Evolutionary conservation across 495 filamentous ascomycete species (phyloP).

Genomic region (Penicillium coffeae): DNA sequence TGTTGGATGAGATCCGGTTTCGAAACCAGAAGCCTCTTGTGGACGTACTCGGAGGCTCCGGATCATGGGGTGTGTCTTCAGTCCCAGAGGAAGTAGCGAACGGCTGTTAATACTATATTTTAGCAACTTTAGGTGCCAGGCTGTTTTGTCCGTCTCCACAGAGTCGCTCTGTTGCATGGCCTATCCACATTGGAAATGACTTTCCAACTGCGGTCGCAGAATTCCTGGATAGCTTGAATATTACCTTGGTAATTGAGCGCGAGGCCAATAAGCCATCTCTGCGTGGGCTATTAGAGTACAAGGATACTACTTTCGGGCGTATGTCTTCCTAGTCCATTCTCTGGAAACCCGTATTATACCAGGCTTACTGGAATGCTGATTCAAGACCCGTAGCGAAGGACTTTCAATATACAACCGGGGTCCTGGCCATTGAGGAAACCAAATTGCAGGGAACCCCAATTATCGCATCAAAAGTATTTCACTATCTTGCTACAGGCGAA

Average conservation of each 20-base stretch:
- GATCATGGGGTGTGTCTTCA: conserved; percentile 26
- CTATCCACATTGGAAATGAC: conserved; percentile 76
- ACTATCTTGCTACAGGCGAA: conserved; percentile 64
- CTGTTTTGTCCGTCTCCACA: conserved; percentile 19
- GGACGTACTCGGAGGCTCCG: conserved; percentile 34
- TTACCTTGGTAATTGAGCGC: conserved; percentile 61
- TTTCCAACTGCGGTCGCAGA: conserved; percentile 59
- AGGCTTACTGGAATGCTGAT: conserved; percentile 5
- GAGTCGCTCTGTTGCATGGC: conserved; percentile 63
- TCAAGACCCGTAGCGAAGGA: conserved; percentile 45
- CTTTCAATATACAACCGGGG: conserved; percentile 74
- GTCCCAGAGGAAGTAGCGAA: conserved; percentile 1
- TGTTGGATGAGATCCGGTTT: conserved; percentile 34
- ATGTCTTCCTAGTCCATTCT: background rate
- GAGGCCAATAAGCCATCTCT: conserved; percentile 60
- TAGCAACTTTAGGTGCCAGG: conserved; percentile 34
- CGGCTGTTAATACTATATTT: background rate
- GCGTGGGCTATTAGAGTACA: conserved; percentile 30
- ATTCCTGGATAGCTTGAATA: conserved; percentile 60
- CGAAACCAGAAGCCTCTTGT: conserved; percentile 15
- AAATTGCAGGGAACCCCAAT: conserved; percentile 7
- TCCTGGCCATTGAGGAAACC: conserved; percentile 12
- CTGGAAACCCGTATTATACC: background rate
- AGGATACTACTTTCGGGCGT: conserved; percentile 42
- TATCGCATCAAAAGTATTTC: conserved; percentile 50